Base-by-base conservation (phyloP, 2,329 filamentous ascomycete species). In the Rosellinia necatrix region DNA sequence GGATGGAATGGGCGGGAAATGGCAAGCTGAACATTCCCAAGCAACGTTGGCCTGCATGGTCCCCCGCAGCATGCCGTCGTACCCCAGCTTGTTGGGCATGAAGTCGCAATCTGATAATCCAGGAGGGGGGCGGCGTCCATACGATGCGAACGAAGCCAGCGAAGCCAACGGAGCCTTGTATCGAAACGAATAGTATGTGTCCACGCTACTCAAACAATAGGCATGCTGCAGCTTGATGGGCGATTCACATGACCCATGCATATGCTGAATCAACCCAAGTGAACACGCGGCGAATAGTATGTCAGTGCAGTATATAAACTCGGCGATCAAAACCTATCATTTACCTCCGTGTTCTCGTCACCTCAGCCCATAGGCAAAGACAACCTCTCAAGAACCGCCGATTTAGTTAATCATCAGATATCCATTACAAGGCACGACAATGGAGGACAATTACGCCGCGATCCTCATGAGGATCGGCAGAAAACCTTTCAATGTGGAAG, bases 391-490 rank as follows among this genome's bases (percentile, higher is more conserved):
- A 44, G 17, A 21, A 15, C 24, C 22, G 21, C 13, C 13, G n/a
- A 6, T 15, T 12, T 40, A 12, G 4, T 27, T 22, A 8, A 15
- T 29, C 34, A 35, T 12, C 12, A 15, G n/a, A 44, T 2, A 44
- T 35, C 5, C 3, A 13, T n/a, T 21, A 5, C 6, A 25, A 24
- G 42, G 13, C 27, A 40, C 27, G 37, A 5, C 10, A 34, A 59
- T 59, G 56, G 48, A 52, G 9, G 42, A 50, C 17, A 56, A 59
- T 22, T 56, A 53, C 17, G 56, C 48, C 15, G 55, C 58, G 9
- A 43, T 55, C 17, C 51, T 58, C 21, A 30, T 56, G 10, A 55
- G 44, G 15, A 37, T 38, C 15, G 44, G 10, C 29, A 57, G 38
- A 41, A 50, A 25, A 32, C 60, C 60, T 13, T 40, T 62, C 9